Base-by-base conservation (phyloP, 2,329 filamentous ascomycete species). In the Calonectria naviculata region DNA sequence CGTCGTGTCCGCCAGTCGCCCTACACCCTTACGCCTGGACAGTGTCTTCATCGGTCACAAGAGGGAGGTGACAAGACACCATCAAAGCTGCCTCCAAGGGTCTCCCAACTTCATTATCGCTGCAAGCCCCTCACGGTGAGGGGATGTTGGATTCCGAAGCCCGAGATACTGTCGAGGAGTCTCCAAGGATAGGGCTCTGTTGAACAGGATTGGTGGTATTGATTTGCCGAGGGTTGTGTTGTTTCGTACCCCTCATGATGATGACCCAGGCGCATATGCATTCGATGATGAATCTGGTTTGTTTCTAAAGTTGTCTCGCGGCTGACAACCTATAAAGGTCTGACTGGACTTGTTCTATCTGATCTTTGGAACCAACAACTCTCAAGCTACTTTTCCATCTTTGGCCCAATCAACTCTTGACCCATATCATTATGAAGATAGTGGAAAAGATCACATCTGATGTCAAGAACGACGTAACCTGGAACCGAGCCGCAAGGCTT, bases 401-500 rank as follows among this genome's bases (percentile, higher is more conserved):
- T 8, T 58, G 31, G 34, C 9, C 31, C 19, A 15, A 38, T 26
- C 34, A 58, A 26, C 6, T 13, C 15, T 5, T 38, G 52, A 24
- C 21, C 34, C 26, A 42, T 21, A 52, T 26, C 69, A 71, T 61
- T 19, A 78, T 78, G 76, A 78, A 78, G 42, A 3, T 70, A 15
- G 52, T 78, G 17, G 76, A 78, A 4, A 74, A 65, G 10, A 60
- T 66, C 17, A 75, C 71, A 4, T 66, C 73, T 9, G 76, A 78
- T 36, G 4, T 78, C 29, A 62, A 47, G 26, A 73, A 49, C 29
- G 76, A 78, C 62, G 73, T 71, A n/a, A 78, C 71, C 54, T 78
- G 76, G 76, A 78, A 78, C 63, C 66, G 75, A 60, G 74, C 44
- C 41, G 75, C 67, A 29, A 67, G 71, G 24, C 60, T 78, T 13